Evolutionary conservation across 129 eudicot species (phyloP).

Genomic region (carrot (Daucus carota)): DNA sequence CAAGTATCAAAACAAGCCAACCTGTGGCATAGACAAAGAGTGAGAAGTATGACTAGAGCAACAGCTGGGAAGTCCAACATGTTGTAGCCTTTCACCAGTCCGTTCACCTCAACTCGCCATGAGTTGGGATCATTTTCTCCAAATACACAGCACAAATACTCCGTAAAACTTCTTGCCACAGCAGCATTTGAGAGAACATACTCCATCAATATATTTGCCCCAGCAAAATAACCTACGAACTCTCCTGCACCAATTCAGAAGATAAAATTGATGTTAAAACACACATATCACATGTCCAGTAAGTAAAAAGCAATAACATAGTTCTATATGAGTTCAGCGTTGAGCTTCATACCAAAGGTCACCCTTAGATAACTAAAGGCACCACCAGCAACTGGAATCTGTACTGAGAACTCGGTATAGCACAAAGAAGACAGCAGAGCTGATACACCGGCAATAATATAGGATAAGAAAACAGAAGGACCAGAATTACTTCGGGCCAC

Average conservation of each 20-base stretch:
- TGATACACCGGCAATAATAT: constrained; percentile 64
- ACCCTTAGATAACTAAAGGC: constrained; percentile 80
- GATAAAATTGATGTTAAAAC: background rate
- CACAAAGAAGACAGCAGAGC: constrained; percentile 81
- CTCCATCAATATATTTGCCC: constrained; percentile 75
- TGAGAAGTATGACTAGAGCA: constrained; percentile 58
- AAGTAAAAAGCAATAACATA: background rate
- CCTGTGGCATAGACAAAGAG: constrained; percentile 66
- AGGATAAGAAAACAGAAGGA: constrained; percentile 58
- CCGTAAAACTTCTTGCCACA: constrained; percentile 77
- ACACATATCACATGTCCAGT: background rate
- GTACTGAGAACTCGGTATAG: constrained; percentile 72
- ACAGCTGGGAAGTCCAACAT: constrained; percentile 83
- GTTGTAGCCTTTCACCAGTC: constrained; percentile 58
- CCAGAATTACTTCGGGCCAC: constrained; percentile 54
- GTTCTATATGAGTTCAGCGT: constrained; percentile 13
- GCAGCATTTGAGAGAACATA: constrained; percentile 81
- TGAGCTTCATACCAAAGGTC: constrained; percentile 55
- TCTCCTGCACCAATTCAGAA: constrained; percentile 43
- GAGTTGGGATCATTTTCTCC: constrained; percentile 56
- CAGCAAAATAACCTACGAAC: constrained; percentile 73
- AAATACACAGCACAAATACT: constrained; percentile 49
- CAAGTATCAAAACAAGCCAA: constrained; percentile 6
- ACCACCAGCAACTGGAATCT: constrained; percentile 77
- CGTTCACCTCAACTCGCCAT: constrained; percentile 63